Base-by-base conservation (phyloP, 78 protist species). In the Guillardia theta region DNA sequence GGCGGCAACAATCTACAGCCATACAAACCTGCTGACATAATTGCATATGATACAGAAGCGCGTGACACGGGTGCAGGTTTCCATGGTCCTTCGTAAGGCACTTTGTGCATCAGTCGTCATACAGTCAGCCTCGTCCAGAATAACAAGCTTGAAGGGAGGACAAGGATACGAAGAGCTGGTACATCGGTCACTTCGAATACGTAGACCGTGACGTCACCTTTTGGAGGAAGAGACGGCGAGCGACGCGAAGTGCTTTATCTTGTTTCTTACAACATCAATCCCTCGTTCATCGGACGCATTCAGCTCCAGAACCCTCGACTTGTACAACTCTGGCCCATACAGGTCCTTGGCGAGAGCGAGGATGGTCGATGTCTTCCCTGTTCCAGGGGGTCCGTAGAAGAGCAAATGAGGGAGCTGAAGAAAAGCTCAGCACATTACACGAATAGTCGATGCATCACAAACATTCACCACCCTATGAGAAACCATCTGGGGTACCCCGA, bases 311-410 rank as follows among this genome's bases (percentile, higher is more conserved):
- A 98, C 99, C 45, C 99, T 94, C 48, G 94, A 43, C 36, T 93
- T 48, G 22, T 78, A 94, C 70, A 97, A 80, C 4, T 77, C 19
- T 0, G 93, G 76, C 15, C 98, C 99, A 46, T 97, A 99, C 45
- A 99, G 48, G 33, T 97, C 27, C 27, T 95, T 47, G 22, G 99
- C 99, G 0, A 77, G 44, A 1, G 99, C 99, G 41, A 98, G 95
- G 12, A 99, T 97, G 0, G 99, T 98, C 18, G 99, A 97, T 24
- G 99, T 99, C 96, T 99, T 99, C 24, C 99, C 99, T 0, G 99
- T 98, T 22, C 99, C 99, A 15, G 99, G 98, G 0, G 99, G 99
- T 0, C 99, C 99, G 90, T 98, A 97, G 37, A 99, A 94, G 30
- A 98, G 95, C 45, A 98, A 92, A 83, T 99, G 99, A 19, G 99